Evolutionary conservation across 768 basidiomycete genomes (phyloP).

Genomic region (Leucocoprinus birnbaumii): DNA sequence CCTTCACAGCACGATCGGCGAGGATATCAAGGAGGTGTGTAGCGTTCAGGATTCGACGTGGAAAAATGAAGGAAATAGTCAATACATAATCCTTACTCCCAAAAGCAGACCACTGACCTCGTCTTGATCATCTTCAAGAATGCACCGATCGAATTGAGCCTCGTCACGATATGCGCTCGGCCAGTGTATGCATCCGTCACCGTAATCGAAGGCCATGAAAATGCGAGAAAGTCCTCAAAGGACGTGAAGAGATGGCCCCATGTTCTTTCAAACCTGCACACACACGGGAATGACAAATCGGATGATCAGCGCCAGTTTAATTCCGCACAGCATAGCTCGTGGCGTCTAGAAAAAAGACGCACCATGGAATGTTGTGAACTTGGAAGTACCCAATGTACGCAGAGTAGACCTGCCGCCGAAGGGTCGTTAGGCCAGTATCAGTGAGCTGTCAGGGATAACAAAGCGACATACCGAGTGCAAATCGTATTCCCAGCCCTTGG

Average conservation of each 20-base stretch:
- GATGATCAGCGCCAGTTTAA: slow-evolving; percentile 1
- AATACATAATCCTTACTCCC: background rate
- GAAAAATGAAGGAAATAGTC: slow-evolving; percentile 9
- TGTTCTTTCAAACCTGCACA: slow-evolving; percentile 67
- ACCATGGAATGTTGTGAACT: slow-evolving; percentile 67
- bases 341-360: slow-evolving; percentile 2
- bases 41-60: background rate
- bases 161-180: slow-evolving; percentile 77
- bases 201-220: slow-evolving; percentile 81
- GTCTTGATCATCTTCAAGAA: slow-evolving; percentile 88
- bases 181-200: slow-evolving; percentile 73
- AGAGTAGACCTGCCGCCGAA: slow-evolving; percentile 48
- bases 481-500: slow-evolving; percentile 78
- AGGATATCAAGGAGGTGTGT: slow-evolving; percentile 8
- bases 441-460: background rate
- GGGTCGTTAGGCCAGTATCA: background rate
- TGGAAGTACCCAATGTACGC: slow-evolving; percentile 83
- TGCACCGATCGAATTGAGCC: slow-evolving; percentile 63
- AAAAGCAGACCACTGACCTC: slow-evolving; percentile 35
- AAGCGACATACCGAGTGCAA: slow-evolving; percentile 56
- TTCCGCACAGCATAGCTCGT: background rate
- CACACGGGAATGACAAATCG: background rate
- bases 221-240: slow-evolving; percentile 76
- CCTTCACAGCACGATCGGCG: slow-evolving; percentile 37
- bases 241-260: slow-evolving; percentile 80